These are phyloP conservation scores for Eremochloa ophiuroides DNA, from an alignment of 176 grass and related monocot species.

Conservation along the genomic window DNA sequence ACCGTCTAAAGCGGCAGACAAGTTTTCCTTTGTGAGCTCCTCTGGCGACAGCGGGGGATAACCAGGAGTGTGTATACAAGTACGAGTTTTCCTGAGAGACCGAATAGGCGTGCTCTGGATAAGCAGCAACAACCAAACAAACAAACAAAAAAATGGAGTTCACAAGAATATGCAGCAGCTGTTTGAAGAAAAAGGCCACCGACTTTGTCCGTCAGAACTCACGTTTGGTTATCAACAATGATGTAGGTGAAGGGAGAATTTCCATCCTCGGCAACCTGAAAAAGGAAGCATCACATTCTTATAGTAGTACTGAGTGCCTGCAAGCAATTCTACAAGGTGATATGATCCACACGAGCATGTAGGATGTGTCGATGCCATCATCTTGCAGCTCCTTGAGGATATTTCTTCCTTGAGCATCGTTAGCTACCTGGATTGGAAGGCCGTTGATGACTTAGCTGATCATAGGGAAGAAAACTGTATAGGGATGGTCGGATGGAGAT, in stretches of 20 bases:
- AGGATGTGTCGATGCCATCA: slow-evolving; percentile 76
- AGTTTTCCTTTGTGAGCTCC: slow-evolving; percentile 56
- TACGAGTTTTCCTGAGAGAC: slow-evolving; percentile 80
- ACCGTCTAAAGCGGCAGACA: slow-evolving; percentile 64
- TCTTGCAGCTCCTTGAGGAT: slow-evolving; percentile 64
- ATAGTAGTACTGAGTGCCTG: background rate
- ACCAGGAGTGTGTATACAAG: slow-evolving; percentile 91
- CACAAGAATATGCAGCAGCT: background rate
- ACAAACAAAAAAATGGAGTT: background rate
- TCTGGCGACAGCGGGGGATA: slow-evolving; percentile 68
- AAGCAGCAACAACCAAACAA: background rate
- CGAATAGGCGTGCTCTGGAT: background rate
- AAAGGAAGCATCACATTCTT: background rate
- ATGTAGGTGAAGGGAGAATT: slow-evolving; percentile 93
- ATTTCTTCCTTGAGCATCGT: slow-evolving; percentile 64
- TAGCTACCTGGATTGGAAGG: slow-evolving; percentile 34
- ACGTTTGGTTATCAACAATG: slow-evolving; percentile 95
- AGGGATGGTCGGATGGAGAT: too few relatives aligned
- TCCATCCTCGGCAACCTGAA: slow-evolving; percentile 59
- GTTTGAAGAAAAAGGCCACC: background rate
- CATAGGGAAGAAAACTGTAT: background rate
- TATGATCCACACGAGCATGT: slow-evolving; percentile 43
- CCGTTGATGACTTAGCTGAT: background rate
- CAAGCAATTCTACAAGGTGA: background rate
- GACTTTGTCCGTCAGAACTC: slow-evolving; percentile 4